phyloP scores from a whole-genome alignment of 352 stramenopile species.

The Phytopythium kandeliae region DNA sequence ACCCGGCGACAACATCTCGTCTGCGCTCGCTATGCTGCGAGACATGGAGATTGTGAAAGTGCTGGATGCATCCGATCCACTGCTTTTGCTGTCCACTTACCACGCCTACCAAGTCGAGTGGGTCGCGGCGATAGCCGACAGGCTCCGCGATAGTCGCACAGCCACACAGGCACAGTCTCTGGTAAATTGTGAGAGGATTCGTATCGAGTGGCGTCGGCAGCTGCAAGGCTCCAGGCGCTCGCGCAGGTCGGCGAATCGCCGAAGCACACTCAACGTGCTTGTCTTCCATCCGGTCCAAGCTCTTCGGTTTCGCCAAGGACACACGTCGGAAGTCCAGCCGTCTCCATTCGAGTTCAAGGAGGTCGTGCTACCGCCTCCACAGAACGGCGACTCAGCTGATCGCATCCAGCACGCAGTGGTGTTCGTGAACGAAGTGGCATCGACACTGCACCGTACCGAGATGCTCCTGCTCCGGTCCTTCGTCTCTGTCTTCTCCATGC shows the following conservation, averaged over 20 bases:
- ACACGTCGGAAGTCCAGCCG: not conserved
- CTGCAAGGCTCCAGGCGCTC: not conserved
- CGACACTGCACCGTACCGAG: conserved; percentile 2
- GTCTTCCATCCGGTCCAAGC: not conserved
- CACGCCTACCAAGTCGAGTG: conserved; percentile 4
- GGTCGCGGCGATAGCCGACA: not conserved
- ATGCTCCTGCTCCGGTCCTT: conserved; percentile 3
- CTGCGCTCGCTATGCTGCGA: not conserved
- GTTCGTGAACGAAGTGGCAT: conserved; percentile 1
- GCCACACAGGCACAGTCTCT: not conserved
- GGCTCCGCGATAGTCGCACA: not conserved
- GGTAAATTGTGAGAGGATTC: not conserved
- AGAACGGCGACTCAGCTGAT: no score
- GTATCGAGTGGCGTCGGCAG: not conserved
- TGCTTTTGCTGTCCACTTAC: not conserved
- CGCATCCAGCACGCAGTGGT: not conserved
- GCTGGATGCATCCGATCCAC: not conserved
- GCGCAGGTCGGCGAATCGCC: not conserved
- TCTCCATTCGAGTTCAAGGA: no score
- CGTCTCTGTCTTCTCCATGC: not conserved
- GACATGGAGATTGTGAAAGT: not conserved
- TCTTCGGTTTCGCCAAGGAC: no score
- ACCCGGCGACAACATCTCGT: not conserved
- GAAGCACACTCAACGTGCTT: not conserved
- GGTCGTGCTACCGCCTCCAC: not conserved